These are phyloP conservation scores for Cystofilobasidium macerans DNA, from an alignment of 768 basidiomycete species.

Conservation along the genomic window DNA sequence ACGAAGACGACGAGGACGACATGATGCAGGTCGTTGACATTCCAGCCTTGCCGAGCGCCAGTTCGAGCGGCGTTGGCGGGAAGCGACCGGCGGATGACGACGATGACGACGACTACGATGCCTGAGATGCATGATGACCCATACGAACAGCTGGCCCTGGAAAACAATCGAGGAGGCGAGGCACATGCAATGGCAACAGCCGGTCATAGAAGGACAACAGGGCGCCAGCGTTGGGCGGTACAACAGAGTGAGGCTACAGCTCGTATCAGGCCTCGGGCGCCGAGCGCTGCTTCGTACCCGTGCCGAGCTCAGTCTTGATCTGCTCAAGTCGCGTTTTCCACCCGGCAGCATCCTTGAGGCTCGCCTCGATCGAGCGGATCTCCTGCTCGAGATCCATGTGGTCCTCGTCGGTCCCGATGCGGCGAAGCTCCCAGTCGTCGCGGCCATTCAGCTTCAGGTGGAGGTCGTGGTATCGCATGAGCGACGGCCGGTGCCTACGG, in stretches of 20 bases:
- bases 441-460: constrained; percentile 70
- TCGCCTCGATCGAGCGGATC: constrained; percentile 16
- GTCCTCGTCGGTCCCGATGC: constrained; percentile 63
- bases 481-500: constrained; percentile 55
- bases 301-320: constrained; percentile 15
- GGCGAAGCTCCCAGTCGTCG: constrained; percentile 55
- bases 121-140: constrained; percentile 22
- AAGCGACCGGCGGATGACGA: constrained; percentile 18
- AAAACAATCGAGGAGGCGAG: too few species aligned
- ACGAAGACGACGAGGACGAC: constrained; percentile 26
- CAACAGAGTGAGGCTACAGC: background rate
- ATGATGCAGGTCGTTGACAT: constrained; percentile 16
- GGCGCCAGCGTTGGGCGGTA: background rate
- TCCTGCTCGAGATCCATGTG: constrained; percentile 28
- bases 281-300: background rate
- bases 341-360: constrained; percentile 13
- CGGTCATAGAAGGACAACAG: too few species aligned
- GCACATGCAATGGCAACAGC: too few species aligned
- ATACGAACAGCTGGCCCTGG: background rate
- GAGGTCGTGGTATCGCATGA: constrained; percentile 80
- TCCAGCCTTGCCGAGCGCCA: background rate
- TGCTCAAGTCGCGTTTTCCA: constrained; percentile 20
- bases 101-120: constrained; percentile 27
- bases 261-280: too few species aligned
- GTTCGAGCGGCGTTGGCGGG: background rate